Percentiles rank a stretch among this genome's conserved stretches.
Conservation (phyloP, 345 rosid species). For the Streptanthus diversifolius region DNA sequence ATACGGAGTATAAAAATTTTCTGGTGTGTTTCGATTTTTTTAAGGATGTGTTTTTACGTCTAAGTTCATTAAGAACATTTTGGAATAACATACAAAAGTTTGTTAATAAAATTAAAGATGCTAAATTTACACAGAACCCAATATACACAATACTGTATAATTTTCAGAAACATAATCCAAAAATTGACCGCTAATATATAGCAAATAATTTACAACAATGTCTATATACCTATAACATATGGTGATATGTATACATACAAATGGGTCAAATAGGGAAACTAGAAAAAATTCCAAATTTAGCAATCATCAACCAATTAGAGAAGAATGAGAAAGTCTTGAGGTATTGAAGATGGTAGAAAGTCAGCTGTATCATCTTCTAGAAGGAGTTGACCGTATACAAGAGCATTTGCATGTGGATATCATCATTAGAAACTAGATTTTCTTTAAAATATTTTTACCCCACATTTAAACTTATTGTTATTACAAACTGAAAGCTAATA, state of each 20-base stretch:
- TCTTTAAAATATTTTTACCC: not conserved
- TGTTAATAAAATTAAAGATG: not conserved
- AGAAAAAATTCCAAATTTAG: not conserved
- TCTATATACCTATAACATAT: not conserved
- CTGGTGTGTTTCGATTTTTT: not conserved
- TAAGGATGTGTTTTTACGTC: not conserved
- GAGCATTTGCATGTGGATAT: slow-evolving; percentile 28
- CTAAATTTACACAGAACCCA: not conserved
- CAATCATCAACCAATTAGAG: slow-evolving; percentile 20
- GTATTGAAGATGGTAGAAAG: slow-evolving; percentile 23
- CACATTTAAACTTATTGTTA: not conserved
- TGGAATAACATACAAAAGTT: not conserved
- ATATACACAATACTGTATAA: not conserved
- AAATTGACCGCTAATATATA: not conserved
- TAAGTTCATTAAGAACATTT: not conserved
- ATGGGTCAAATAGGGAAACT: slow-evolving; percentile 15
- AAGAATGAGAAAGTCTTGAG: slow-evolving; percentile 20
- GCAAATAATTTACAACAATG: not conserved
- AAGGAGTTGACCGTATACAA: slow-evolving; percentile 20
- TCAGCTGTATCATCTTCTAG: slow-evolving; percentile 18
- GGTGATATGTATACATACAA: not conserved
- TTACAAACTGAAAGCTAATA: not conserved
- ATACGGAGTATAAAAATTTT: not conserved
- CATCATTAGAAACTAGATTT: not conserved
- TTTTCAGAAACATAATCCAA: not conserved